phyloP scores from a whole-genome alignment of 2,329 filamentous ascomycete species.

The Aspergillus niger region DNA sequence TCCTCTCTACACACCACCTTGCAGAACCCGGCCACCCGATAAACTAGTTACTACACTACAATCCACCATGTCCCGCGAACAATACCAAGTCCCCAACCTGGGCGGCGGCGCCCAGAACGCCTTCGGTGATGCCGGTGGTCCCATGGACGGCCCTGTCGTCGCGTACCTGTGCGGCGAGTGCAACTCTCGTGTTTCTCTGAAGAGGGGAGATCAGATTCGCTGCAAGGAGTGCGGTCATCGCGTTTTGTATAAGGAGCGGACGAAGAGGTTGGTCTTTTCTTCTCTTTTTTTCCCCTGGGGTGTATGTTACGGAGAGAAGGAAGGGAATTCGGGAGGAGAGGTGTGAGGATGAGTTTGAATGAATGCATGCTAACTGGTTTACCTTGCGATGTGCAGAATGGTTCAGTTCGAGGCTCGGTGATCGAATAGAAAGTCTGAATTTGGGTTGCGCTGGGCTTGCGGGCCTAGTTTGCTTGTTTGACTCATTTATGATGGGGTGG shows the following conservation, averaged over 20 bases:
- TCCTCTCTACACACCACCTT: background rate
- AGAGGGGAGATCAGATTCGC: constrained; percentile 76
- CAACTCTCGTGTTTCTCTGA: constrained; percentile 72
- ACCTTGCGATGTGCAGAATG: constrained; percentile 64
- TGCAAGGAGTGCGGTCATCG: constrained; percentile 94
- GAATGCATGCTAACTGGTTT: constrained; percentile 11
- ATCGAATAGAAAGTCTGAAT: constrained; percentile 25
- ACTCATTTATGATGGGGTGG: constrained; percentile 22
- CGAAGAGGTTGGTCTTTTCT: constrained; percentile 73
- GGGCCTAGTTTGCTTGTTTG: background rate
- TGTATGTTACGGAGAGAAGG: background rate
- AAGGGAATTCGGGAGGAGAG: background rate
- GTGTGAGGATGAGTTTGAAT: no score
- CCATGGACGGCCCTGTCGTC: constrained; percentile 59
- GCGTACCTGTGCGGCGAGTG: constrained; percentile 82
- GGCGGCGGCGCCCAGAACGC: constrained; percentile 2
- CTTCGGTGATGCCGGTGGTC: constrained; percentile 25
- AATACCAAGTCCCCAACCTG: constrained; percentile 67
- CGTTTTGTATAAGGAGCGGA: constrained; percentile 96
- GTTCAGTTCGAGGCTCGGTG: constrained; percentile 96
- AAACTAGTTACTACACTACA: constrained; percentile 1
- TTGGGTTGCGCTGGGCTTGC: background rate
- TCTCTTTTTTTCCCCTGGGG: background rate
- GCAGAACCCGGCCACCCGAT: background rate
- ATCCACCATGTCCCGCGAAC: constrained; percentile 65